phyloP scores from a whole-genome alignment of 2,329 filamentous ascomycete genomes.

The Scedosporium aurantiacum region DNA sequence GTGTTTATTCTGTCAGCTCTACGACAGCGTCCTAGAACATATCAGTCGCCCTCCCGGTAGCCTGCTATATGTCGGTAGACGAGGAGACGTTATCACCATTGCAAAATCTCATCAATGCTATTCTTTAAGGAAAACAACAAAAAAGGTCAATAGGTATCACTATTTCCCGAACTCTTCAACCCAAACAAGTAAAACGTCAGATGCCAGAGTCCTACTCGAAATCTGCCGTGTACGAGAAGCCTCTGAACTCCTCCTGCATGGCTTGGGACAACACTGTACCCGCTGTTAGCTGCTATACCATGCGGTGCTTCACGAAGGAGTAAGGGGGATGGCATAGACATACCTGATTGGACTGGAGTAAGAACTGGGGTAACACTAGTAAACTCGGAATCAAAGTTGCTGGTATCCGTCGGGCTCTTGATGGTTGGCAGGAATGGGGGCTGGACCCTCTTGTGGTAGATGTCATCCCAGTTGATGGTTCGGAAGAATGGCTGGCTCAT shows the following conservation, averaged over 20 bases:
- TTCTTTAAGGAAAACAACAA: not conserved
- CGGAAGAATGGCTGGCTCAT: constrained; percentile 99
- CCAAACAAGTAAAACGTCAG: not conserved
- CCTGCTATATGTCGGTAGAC: not conserved
- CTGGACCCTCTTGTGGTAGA: constrained; percentile 86
- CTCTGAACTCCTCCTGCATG: constrained; percentile 99
- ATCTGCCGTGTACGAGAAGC: constrained; percentile 94
- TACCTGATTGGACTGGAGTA: constrained; percentile 94
- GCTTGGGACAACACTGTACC: constrained; percentile 79
- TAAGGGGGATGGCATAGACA: constrained; percentile 24
- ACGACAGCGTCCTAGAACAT: not conserved
- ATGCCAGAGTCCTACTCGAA: constrained; percentile 49
- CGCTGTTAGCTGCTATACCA: not conserved
- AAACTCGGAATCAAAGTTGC: constrained; percentile 98
- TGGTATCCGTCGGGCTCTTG: constrained; percentile 91
- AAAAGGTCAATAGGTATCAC: not conserved
- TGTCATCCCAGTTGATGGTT: constrained; percentile 97
- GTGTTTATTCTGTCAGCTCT: not conserved
- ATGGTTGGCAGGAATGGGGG: constrained; percentile 87
- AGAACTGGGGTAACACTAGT: constrained; percentile 96
- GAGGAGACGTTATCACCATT: not conserved
- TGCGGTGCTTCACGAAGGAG: not conserved
- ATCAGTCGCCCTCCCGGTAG: not conserved
- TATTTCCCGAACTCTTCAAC: not conserved
- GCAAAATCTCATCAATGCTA: not conserved